Evolutionary conservation across 352 stramenopile species (phyloP), one percentile per base, ranked within the genome.

Genomic region (Phytopythium kandeliae): DNA sequence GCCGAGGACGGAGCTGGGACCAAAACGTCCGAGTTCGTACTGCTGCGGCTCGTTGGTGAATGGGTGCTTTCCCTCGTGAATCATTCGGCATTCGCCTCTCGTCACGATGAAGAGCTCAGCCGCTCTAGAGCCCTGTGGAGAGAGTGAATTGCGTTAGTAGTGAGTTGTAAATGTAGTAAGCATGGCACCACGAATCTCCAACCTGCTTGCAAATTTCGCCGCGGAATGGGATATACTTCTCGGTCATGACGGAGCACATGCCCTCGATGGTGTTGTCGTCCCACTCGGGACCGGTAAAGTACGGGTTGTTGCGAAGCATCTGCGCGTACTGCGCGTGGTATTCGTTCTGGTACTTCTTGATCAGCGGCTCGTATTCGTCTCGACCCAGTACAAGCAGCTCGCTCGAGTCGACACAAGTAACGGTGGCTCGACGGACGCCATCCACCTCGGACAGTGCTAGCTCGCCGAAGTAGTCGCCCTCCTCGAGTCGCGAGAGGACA

Each of bases 291-390:
- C 82, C 82, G 26, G 76, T 76, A 45, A 92, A 92, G 47, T 89
- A 89, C 1, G 73, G 54, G 35, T 92, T 92, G 59, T 85, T 79
- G 28, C 73, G 69, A 24, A 92, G 65, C 60, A 91, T 70, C 30
- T 85, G 79, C 21, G 76, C 82, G 58, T 92, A 92, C 58, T 89
- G 77, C 8, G 71, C 71, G 53, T 90, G 77, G 48, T 87, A 89
- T 35, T 91, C 77, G 58, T 90, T 89, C 58, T 90, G 77, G 54
- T 89, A 89, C 50, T 87, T 89, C 45, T 89, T 69, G 48, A 92
- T 87, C 30, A 92, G 60, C 15, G 79, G 82, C n/a, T 77, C 76
- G 54, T 90, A 92, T 42, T 92, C 69, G n/a, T 92, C 79, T 36
- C 79, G 72, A 19, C 79, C 76, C 2, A 92, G 60, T 2, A 89